phyloP scores from a whole-genome alignment of 2,329 filamentous ascomycete genomes.

The Pseudogymnoascus sp. region DNA sequence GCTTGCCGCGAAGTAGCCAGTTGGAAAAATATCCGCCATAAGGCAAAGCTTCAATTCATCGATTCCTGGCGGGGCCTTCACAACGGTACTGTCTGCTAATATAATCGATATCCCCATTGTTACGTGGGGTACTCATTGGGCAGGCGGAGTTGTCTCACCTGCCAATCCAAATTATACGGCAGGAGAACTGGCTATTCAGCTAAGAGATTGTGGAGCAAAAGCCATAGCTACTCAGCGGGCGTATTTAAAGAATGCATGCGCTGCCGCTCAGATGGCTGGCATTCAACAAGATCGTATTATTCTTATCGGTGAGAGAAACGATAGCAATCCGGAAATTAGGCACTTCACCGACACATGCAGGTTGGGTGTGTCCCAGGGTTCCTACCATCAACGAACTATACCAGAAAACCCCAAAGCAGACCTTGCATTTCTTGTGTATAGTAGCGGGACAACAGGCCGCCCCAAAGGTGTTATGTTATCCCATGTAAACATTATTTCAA shows the following conservation, averaged over 20 bases:
- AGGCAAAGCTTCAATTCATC: slow-evolving; percentile 51
- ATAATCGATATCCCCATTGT: slow-evolving; percentile 68
- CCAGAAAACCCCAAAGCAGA: slow-evolving; percentile 49
- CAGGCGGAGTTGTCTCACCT: slow-evolving; percentile 66
- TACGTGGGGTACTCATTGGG: slow-evolving; percentile 71
- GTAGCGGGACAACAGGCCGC: slow-evolving; percentile 70
- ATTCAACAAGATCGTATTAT: slow-evolving; percentile 62
- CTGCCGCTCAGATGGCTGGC: slow-evolving; percentile 59
- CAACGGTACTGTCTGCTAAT: slow-evolving; percentile 71
- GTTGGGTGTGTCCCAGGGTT: slow-evolving; percentile 39
- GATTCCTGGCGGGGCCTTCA: slow-evolving; percentile 63
- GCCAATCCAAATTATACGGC: slow-evolving; percentile 78
- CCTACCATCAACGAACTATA: slow-evolving; percentile 41
- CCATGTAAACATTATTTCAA: slow-evolving; percentile 20
- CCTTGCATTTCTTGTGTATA: slow-evolving; percentile 70
- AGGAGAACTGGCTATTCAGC: slow-evolving; percentile 73
- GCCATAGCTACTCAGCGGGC: slow-evolving; percentile 62
- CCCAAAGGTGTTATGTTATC: slow-evolving; percentile 70
- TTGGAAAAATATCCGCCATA: slow-evolving; percentile 47
- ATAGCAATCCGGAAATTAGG: slow-evolving; percentile 47
- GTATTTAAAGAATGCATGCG: slow-evolving; percentile 51
- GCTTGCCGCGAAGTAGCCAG: slow-evolving; percentile 57
- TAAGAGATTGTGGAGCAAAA: slow-evolving; percentile 64
- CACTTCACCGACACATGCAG: slow-evolving; percentile 58
- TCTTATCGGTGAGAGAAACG: slow-evolving; percentile 59